phyloP scores from a whole-genome alignment of 2,329 filamentous ascomycete genomes.

The Fusarium sp. region DNA sequence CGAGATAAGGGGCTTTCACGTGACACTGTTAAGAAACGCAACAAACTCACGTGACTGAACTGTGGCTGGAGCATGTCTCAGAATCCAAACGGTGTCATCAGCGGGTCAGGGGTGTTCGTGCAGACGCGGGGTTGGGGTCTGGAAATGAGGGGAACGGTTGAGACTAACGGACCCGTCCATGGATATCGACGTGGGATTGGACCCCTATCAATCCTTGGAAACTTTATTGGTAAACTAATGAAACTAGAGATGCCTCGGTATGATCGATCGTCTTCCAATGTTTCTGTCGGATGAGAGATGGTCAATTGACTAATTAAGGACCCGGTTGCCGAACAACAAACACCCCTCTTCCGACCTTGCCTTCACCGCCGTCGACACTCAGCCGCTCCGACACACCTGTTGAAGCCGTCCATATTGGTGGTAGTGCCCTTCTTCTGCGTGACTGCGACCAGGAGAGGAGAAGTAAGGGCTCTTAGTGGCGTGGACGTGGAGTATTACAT shows the following conservation, averaged over 20 bases:
- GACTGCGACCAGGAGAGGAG: slow-evolving; percentile 61
- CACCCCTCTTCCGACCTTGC: slow-evolving; percentile 56
- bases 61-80: background rate
- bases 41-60: too few species aligned
- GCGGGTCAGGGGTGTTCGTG: background rate
- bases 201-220: background rate
- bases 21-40: too few species aligned
- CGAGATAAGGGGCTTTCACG: background rate
- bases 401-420: slow-evolving; percentile 64
- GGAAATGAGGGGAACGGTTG: background rate
- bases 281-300: background rate
- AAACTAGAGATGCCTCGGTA: background rate
- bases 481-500: background rate
- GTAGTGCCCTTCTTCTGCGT: slow-evolving; percentile 69
- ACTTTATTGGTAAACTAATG: background rate
- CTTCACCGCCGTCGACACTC: slow-evolving; percentile 63
- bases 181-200: background rate
- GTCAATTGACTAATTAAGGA: background rate
- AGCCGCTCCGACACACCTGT: slow-evolving; percentile 58
- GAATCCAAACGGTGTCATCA: background rate
- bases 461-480: background rate
- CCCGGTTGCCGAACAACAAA: slow-evolving; percentile 41
- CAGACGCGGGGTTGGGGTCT: background rate
- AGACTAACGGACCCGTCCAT: background rate
- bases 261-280: background rate